Evolutionary conservation across 176 grass and related monocot species (phyloP).

Genomic region (Oryza rufipogon): DNA sequence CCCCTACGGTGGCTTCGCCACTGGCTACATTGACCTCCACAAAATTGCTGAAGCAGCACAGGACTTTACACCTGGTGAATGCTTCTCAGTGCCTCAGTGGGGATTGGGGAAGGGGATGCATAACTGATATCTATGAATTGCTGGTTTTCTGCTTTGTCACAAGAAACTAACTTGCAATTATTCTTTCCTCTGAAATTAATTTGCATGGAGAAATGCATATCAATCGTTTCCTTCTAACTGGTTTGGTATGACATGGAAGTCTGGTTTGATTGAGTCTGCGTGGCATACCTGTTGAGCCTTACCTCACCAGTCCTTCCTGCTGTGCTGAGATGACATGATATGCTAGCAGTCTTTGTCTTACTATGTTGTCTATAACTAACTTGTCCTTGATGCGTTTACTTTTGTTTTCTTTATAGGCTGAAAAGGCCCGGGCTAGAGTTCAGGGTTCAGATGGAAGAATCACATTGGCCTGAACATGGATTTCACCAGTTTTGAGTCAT

Average conservation of each 20-base stretch:
- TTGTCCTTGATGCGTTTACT: neutral
- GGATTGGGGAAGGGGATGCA: neutral
- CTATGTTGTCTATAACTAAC: neutral
- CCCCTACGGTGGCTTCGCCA: too few species aligned
- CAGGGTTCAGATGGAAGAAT: conserved; percentile 36
- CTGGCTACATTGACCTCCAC: neutral
- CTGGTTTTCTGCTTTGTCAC: neutral
- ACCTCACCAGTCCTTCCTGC: neutral
- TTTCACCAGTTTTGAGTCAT: neutral
- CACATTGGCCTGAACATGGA: conserved; percentile 35
- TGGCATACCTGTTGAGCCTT: neutral
- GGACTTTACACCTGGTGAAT: neutral
- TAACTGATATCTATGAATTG: neutral
- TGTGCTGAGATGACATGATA: neutral
- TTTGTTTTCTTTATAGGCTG: conserved; percentile 43
- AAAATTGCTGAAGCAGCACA: neutral
- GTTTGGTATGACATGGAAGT: neutral
- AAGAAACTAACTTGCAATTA: neutral
- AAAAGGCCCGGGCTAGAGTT: conserved; percentile 49
- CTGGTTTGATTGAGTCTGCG: conserved; percentile 9
- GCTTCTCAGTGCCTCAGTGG: neutral
- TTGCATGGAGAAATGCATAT: neutral
- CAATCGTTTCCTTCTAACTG: neutral
- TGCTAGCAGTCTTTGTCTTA: neutral
- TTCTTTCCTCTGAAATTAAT: conserved; percentile 1